A percentile compares a stretch with the other conserved stretches of the same genome.
Conservation (phyloP, 805 yeast species). For the Myxozyma geophila region DNA sequence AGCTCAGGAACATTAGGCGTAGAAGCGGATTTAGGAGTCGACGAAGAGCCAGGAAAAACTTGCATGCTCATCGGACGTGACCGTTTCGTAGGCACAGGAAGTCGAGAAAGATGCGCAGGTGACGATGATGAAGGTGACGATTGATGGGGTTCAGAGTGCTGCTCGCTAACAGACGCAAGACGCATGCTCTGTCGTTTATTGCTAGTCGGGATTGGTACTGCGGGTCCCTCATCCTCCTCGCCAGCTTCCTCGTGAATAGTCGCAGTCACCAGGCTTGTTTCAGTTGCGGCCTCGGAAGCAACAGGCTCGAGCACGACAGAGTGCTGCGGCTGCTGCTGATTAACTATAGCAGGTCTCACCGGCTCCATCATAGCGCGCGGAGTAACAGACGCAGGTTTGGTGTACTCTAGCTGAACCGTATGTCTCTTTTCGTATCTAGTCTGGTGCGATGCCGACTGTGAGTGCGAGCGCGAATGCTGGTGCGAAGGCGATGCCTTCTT, state of each 20-base stretch:
- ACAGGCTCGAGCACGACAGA: neutral
- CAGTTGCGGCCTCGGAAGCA: neutral
- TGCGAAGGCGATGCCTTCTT: neutral
- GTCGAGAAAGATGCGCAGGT: constrained; percentile 5
- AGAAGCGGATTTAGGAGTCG: constrained; percentile 2
- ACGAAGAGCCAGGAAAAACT: neutral
- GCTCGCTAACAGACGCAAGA: neutral
- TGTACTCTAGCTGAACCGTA: constrained; percentile 33
- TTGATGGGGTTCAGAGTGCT: neutral
- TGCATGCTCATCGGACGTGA: constrained; percentile 26
- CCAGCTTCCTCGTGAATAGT: neutral
- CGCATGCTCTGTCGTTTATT: neutral
- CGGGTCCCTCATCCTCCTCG: neutral
- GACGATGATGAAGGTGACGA: neutral
- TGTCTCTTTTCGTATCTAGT: constrained; percentile 28
- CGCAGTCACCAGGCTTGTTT: neutral
- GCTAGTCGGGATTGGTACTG: neutral
- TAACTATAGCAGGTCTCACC: constrained; percentile 11
- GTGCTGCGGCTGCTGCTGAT: constrained; percentile 10
- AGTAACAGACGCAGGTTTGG: constrained; percentile 27
- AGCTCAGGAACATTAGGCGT: constrained; percentile 1
- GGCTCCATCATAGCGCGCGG: constrained; percentile 32
- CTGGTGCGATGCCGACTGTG: neutral
- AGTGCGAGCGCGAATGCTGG: no score
- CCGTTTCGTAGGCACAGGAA: constrained; percentile 21